Base-by-base conservation (phyloP, 768 basidiomycete genomes). In the Suillus subluteus region DNA sequence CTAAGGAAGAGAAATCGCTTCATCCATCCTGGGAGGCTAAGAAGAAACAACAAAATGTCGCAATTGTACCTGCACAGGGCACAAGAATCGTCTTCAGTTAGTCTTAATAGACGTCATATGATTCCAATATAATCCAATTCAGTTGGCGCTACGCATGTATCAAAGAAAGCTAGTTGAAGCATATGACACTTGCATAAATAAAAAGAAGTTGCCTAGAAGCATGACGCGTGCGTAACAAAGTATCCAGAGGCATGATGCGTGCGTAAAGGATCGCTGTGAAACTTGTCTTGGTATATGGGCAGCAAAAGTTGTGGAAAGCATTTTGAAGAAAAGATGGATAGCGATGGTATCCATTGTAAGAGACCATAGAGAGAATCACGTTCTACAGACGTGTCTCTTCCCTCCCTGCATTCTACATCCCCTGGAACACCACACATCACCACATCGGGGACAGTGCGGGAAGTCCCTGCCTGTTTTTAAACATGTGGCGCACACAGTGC, bases 11-110 rank as follows among this genome's bases (percentile, higher is more conserved):
- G 21, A 54, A 74, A 74, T 82, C 86, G 38, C 69, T 98, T 64
- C 98, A 99, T 79, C 97, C 98, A 2, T 97, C 95, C 16, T 99
- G 98, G 97, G 94, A 94, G 77, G 98, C 98, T 7, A 98, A 96
- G 80, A 85, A 84, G 78, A 89, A 87, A 76, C 76, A 90, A 66
- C 94, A 91, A 79, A 85, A 82, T 69, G 82, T 80, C n/a, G 81
- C 81, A 8, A 89, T 91, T 44, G 77, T 88, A 12, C 86, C 88
- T 52, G 82, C 89, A 56, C 88, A 90, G 77, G 93, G 95, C 32
- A 96, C 89, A 75, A 98, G 98, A 82, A 97, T 98, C 66, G 86
- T 86, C 63, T 94, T 84, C 69, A 71, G 63, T 52, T 64, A 68
- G 23, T 43, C 26, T 21, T 13, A 37, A 37, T 37, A 18, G 15